phyloP scores from a whole-genome alignment of 1,139 yeast species.

The Yamadazyma triangularis region DNA sequence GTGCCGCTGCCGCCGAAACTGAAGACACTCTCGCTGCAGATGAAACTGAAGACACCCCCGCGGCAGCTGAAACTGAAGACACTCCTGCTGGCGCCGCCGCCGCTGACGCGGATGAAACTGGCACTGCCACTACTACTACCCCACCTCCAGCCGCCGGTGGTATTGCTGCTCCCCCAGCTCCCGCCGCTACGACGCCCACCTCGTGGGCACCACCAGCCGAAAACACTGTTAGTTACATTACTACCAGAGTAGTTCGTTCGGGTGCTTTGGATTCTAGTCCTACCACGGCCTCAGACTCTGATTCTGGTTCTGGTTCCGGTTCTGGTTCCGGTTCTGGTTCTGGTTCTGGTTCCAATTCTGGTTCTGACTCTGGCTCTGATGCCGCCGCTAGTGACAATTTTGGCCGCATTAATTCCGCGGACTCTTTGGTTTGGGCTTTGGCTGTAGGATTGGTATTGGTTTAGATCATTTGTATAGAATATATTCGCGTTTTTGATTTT shows the following conservation, averaged over 20 bases:
- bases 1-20: conserved; percentile 10
- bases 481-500: too few relatives aligned
- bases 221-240: conserved; percentile 14
- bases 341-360: too few relatives aligned
- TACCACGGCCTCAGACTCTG: conserved; percentile 2
- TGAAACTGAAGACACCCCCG: too few relatives aligned
- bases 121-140: conserved; percentile 7
- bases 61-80: conserved; percentile 6
- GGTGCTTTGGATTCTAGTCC: too few relatives aligned
- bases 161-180: conserved; percentile 2
- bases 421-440: too few relatives aligned
- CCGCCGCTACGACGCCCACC: conserved; percentile 5
- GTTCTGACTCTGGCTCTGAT: too few relatives aligned
- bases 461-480: too few relatives aligned
- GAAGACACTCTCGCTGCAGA: too few relatives aligned
- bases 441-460: too few relatives aligned
- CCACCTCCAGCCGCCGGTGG: too few relatives aligned
- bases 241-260: conserved; percentile 15
- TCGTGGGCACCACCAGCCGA: conserved; percentile 12
- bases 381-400: too few relatives aligned
- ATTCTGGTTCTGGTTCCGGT: conserved; percentile 7
- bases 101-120: conserved; percentile 4
- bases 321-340: conserved; percentile 3
- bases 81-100: conserved; percentile 7
- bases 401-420: too few relatives aligned